Percentiles rank a stretch among this genome's conserved stretches.
phyloP scores from a whole-genome alignment of 257 asterid species.

The Solanum lycopersicoides region DNA sequence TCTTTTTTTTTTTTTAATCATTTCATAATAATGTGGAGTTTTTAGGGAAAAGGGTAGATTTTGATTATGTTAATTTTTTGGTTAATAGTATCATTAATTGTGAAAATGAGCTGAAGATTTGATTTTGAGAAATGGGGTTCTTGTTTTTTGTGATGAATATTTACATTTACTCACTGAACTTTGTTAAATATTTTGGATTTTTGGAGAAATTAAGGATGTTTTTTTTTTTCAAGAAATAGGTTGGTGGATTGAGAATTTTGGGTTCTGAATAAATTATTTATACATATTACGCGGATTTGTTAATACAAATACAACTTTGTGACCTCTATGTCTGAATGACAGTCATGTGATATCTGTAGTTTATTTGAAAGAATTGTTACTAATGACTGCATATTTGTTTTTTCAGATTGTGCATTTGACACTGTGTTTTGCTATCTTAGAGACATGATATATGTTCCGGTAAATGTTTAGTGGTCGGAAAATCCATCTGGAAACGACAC shows the following conservation, averaged over 20 bases:
- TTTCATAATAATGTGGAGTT: neutral
- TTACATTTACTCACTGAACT: neutral
- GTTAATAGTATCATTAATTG: neutral
- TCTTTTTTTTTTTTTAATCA: neutral
- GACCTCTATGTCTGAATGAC: neutral
- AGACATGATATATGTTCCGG: conserved; percentile 61
- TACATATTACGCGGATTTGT: neutral
- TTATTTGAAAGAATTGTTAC: neutral
- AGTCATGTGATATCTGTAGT: neutral
- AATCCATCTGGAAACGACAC: too few species aligned
- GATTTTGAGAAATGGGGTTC: conserved; percentile 26
- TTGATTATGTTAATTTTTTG: neutral
- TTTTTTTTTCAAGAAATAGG: neutral
- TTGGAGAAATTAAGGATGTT: neutral
- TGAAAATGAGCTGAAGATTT: conserved; percentile 14
- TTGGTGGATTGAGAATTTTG: neutral
- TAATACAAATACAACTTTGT: neutral
- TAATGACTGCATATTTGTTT: neutral
- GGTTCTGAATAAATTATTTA: neutral
- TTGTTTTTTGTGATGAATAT: neutral
- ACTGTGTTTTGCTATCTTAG: conserved; percentile 13
- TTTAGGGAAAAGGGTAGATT: neutral
- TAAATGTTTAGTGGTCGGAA: conserved; percentile 7
- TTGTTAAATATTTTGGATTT: neutral
- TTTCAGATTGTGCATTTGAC: conserved; percentile 27